Conservation (phyloP, 140 eudicot genomes). For the Cichorium intybus region DNA sequence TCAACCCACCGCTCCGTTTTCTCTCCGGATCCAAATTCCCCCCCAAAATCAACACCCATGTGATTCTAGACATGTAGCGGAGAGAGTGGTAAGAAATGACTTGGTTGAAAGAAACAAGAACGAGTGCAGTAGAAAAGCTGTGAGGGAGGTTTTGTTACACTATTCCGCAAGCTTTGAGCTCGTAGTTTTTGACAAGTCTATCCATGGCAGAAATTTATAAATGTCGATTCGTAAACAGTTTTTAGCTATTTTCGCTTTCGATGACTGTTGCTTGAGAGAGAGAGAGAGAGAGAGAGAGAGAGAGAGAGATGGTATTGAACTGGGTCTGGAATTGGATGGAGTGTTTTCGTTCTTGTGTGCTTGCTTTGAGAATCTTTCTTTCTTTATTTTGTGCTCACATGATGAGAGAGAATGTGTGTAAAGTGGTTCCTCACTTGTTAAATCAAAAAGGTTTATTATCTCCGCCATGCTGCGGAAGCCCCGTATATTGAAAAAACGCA, state of each 20-base stretch:
- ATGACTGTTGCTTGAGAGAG: conserved; percentile 13
- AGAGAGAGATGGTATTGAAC: background rate
- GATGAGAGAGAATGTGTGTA: too few species aligned
- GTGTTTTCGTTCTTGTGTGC: background rate
- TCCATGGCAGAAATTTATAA: conserved; percentile 34
- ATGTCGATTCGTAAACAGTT: conserved; percentile 24
- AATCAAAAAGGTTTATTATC: too few species aligned
- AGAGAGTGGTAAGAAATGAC: background rate
- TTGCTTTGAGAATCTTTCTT: too few species aligned
- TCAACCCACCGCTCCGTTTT: conserved; percentile 76
- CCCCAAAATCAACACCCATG: conserved; percentile 38
- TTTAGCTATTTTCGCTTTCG: conserved; percentile 16
- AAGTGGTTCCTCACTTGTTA: too few species aligned
- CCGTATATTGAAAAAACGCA: too few species aligned
- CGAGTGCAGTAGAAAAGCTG: background rate
- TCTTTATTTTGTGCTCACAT: too few species aligned
- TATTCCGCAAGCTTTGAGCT: conserved; percentile 63
- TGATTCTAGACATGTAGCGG: conserved; percentile 47
- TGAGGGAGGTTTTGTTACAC: conserved; percentile 33
- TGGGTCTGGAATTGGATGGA: background rate
- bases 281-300: conserved; percentile 5
- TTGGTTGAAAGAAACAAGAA: background rate
- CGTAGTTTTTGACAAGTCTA: conserved; percentile 33
- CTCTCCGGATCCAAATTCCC: conserved; percentile 82
- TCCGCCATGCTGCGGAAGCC: too few species aligned